Base-by-base conservation (phyloP, 2,329 filamentous ascomycete species). In the Botryotinia calthae region DNA sequence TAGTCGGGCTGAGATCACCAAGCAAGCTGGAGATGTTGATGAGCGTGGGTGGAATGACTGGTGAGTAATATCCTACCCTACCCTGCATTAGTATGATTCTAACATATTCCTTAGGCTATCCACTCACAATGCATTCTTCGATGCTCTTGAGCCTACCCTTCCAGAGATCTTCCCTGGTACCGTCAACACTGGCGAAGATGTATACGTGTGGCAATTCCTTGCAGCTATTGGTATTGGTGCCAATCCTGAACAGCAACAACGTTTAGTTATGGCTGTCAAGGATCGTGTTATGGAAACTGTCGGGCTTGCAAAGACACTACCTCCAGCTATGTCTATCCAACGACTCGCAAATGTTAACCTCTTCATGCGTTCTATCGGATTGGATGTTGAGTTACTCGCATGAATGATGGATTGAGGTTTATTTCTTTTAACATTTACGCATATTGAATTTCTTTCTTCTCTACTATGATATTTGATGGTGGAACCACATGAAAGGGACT, bases 271-370 rank as follows among this genome's bases (percentile, higher is more conserved):
- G 79, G 95, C 94, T 58, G 96, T 99, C 78, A 99, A 98, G 88
- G 96, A 99, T 79, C 91, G 95, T 71, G 96, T 99, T 73, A 97
- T 98, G 89, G 95, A 97, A 81, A 98, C 96, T 0, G 94, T 99
- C 18, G 86, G 88, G 44, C 89, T 97, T 70, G 92, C 93, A 79
- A 98, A 97, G 86, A 95, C 93, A 1, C 86, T 99, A 48, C 95
- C 96, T 28, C 87, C 91, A 25, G 92, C 96, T 73, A 93, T 98
- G 90, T 91, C 93, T 20, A 90, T 90, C 74, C 90, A 93, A 81
- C 91, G 95, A 74, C 86, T 97, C 73, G 91, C 92, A 73, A 97
- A 97, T 80, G 96, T 99, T 77, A 99, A 99, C 81, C 85, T 99
- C 72, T 99, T 99, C 82, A 98, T 99, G 95, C 92, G 94, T 80